Base-by-base conservation (phyloP, 768 basidiomycete species). In the Cystobasidium onofrii region DNA sequence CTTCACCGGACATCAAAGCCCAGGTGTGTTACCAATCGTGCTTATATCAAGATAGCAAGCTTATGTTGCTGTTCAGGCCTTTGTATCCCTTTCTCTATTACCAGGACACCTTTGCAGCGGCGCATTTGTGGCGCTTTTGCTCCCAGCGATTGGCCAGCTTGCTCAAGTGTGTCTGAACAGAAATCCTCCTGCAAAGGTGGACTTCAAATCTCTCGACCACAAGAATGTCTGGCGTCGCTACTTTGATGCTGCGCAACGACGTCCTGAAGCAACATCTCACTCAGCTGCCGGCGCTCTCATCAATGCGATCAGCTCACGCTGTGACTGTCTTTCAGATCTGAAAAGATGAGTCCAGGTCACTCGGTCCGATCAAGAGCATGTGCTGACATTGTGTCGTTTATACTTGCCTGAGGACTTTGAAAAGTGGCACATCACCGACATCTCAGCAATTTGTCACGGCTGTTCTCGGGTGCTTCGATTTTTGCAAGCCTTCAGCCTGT, bases 161-260 rank as follows among this genome's bases (percentile, higher is more conserved):
- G 36, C 54, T 29, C 29, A 46, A 31, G 29, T 43, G 13, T 33
- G 41, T 29, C 25, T 67, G 6, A 9, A 2, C 7, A 31, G 25
- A 20, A 43, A 43, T 36, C 25, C 29, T 27, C 9, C 65, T 17
- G 41, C 39, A 10, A 25, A 17, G 6, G 13, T 64, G 1, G 43
- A 44, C 43, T 20, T 52, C 46, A 17, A 23, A 12, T n/a, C 41
- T 72, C 72, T 61, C 62, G 62, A 60, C 73, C 74, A 72, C 74
- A 71, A 43, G 72, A 64, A 13, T 27, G 25, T 17, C 27, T 71
- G 69, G 69, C 20, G 55, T 6, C 69, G 55, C 1, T 71, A 34
- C 54, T 15, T 71, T 15, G 69, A 71, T n/a, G 33, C 20, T 15
- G 69, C 69, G 6, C 33, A 23, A 25, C 52, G 55, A 25, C 52